Evolutionary conservation across 768 basidiomycete genomes (phyloP).

Genomic region (Russula virescens): DNA sequence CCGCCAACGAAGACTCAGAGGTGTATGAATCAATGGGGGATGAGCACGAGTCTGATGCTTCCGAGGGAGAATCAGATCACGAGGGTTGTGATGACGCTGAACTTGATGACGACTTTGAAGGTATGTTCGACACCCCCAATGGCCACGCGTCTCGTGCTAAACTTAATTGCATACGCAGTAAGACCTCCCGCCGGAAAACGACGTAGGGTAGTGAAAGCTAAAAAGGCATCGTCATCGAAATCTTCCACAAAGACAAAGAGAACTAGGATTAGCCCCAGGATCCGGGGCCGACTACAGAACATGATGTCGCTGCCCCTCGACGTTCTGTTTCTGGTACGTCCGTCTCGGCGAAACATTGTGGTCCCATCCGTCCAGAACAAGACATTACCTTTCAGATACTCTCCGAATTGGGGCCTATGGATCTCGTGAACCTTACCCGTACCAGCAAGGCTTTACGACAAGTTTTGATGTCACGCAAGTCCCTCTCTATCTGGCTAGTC

Average conservation of each 20-base stretch:
- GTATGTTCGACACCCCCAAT: not conserved
- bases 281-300: conserved; percentile 20
- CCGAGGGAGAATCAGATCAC: not conserved
- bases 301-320: conserved; percentile 19
- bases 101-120: not conserved
- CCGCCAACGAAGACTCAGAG: conserved; percentile 2
- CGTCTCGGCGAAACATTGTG: too few species aligned
- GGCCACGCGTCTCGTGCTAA: not conserved
- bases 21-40: not conserved
- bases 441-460: conserved; percentile 21
- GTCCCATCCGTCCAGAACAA: not conserved
- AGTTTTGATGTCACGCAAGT: conserved; percentile 23
- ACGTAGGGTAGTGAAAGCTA: conserved; percentile 3
- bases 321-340: conserved; percentile 18
- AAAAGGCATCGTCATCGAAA: not conserved
- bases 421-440: conserved; percentile 20
- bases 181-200: conserved; percentile 4
- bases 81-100: not conserved
- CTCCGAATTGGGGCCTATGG: conserved; percentile 12
- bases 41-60: not conserved
- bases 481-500: conserved; percentile 15
- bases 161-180: not conserved
- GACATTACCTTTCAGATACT: conserved; percentile 5
- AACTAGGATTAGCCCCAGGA: not conserved
- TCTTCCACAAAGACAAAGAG: not conserved